phyloP scores from a whole-genome alignment of 129 eudicot species.

The Tagetes erecta region DNA sequence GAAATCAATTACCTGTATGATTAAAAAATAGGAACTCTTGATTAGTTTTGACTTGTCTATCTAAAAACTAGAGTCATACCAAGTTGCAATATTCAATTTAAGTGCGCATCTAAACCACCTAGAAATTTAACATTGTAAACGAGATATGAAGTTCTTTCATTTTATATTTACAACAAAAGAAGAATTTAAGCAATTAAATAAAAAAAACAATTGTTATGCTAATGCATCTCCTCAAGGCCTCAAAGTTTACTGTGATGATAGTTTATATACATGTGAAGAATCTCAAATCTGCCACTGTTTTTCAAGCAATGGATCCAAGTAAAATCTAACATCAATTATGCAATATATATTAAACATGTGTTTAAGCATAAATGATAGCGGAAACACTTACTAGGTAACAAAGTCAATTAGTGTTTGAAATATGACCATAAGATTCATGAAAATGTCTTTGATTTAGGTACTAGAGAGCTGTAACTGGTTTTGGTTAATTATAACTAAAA shows the following conservation, averaged over 20 bases:
- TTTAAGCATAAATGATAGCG: too few species aligned
- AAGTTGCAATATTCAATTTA: not conserved
- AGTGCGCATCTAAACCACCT: not conserved
- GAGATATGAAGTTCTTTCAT: not conserved
- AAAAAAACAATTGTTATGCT: not conserved
- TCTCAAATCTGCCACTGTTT: slow-evolving; percentile 1
- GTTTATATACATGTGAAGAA: not conserved
- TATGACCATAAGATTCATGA: too few species aligned
- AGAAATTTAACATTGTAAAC: not conserved
- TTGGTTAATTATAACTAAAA: too few species aligned
- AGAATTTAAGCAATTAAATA: not conserved
- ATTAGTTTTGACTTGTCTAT: not conserved
- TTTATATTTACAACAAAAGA: not conserved
- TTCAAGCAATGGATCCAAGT: slow-evolving; percentile 63
- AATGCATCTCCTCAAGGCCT: slow-evolving; percentile 4
- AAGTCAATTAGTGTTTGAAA: too few species aligned
- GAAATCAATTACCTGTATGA: not conserved
- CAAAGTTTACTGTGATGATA: slow-evolving; percentile 1
- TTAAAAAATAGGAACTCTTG: not conserved
- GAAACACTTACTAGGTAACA: too few species aligned
- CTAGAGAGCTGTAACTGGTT: too few species aligned
- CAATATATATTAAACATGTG: too few species aligned
- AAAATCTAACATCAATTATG: slow-evolving; percentile 60
- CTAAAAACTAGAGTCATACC: not conserved
- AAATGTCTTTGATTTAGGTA: too few species aligned